These are phyloP conservation scores for Globisporangium ultimum DNA, from an alignment of 352 stramenopile species.

Conservation along the genomic window DNA sequence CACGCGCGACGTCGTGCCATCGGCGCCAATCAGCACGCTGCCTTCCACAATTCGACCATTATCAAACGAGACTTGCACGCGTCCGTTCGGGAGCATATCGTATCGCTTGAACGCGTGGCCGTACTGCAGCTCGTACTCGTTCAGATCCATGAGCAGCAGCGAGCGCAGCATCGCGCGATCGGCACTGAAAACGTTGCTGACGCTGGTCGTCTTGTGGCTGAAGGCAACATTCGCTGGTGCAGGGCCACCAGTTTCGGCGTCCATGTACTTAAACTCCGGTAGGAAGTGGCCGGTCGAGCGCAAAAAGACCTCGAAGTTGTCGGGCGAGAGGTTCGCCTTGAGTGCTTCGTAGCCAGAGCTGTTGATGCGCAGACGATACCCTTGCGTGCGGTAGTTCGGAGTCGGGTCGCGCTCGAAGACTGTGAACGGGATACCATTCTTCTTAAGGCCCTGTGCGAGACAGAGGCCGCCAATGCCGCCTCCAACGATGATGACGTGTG, in stretches of 20 bases:
- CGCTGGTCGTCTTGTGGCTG: constrained; percentile 9
- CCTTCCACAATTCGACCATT: constrained; percentile 44
- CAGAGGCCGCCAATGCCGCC: constrained; percentile 58
- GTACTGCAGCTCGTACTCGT: constrained; percentile 48
- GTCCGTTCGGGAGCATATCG: constrained; percentile 35
- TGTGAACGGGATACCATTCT: constrained; percentile 59
- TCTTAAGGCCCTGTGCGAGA: constrained; percentile 56
- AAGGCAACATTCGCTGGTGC: constrained; percentile 7
- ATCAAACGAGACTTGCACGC: constrained; percentile 50
- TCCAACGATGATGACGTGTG: constrained; percentile 46
- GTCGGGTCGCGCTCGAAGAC: constrained; percentile 63
- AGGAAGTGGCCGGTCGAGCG: constrained; percentile 49
- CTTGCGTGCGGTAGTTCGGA: constrained; percentile 58
- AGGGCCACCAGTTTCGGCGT: constrained; percentile 28
- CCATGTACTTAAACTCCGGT: constrained; percentile 44
- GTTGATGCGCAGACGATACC: constrained; percentile 64
- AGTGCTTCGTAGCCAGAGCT: constrained; percentile 52
- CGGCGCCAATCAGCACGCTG: constrained; percentile 45
- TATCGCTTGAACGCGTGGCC: constrained; percentile 58
- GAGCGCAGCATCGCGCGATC: constrained; percentile 45
- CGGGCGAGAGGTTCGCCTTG: constrained; percentile 34
- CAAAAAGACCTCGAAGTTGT: constrained; percentile 60
- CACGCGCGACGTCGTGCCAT: constrained; percentile 59
- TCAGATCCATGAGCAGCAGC: constrained; percentile 42
- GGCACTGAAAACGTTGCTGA: constrained; percentile 35